phyloP scores from a whole-genome alignment of 2,329 filamentous ascomycete genomes.

The Talaromyces sp. region DNA sequence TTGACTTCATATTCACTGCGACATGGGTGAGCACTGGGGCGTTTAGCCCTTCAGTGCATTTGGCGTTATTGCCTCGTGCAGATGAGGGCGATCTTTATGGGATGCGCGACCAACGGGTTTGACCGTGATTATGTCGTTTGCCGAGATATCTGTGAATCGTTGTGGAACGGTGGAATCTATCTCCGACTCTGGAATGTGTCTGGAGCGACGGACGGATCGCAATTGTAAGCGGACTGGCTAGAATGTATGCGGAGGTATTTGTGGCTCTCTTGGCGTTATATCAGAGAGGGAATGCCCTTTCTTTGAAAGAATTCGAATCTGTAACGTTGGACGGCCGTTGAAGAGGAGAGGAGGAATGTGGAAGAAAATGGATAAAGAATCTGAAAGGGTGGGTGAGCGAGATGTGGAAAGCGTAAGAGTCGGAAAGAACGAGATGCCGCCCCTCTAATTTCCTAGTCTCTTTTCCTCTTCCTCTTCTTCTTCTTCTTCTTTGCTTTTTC shows the following conservation, averaged over 20 bases:
- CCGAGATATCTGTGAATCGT: slow-evolving; percentile 3
- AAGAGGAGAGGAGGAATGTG: slow-evolving; percentile 1
- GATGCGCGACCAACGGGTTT: neutral
- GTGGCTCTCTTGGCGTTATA: slow-evolving; percentile 11
- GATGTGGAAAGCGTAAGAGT: slow-evolving; percentile 3
- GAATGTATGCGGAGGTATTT: slow-evolving; percentile 10
- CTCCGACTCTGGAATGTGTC: slow-evolving; percentile 13
- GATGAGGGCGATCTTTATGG: neutral
- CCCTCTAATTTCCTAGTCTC: neutral
- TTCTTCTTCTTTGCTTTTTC: neutral
- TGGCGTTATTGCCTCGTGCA: slow-evolving; percentile 14
- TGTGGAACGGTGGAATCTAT: slow-evolving; percentile 12
- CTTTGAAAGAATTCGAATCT: slow-evolving; percentile 1
- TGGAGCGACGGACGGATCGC: neutral
- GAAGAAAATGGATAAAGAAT: neutral
- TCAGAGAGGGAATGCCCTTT: neutral
- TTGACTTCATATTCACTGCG: slow-evolving; percentile 31
- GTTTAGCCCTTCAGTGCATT: slow-evolving; percentile 28
- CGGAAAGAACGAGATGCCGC: neutral
- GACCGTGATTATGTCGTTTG: neutral
- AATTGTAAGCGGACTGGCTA: slow-evolving; percentile 13
- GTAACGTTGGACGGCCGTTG: neutral
- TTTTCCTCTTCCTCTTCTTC: neutral
- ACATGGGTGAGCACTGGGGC: slow-evolving; percentile 32
- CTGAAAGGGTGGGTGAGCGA: neutral